Conservation (phyloP, 23 red algal species). For the Gracilariopsis chorda region DNA sequence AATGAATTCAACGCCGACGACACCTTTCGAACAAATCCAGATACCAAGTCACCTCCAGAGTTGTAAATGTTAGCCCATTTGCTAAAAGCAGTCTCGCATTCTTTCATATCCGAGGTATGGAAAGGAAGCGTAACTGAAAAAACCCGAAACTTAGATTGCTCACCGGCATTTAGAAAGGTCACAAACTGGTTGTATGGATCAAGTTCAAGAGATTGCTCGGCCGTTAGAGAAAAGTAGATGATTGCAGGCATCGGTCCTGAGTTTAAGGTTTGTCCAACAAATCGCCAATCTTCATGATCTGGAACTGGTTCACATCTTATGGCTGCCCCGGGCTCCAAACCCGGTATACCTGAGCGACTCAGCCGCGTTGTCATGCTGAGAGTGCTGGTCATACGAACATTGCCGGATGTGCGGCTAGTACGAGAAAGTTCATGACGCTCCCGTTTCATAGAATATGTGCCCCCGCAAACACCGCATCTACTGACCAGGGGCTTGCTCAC, state of each 20-base stretch:
- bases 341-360: no score
- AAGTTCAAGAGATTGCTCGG: slow-evolving; percentile 53
- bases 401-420: no score
- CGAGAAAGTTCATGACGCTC: no score
- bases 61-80: slow-evolving; percentile 52
- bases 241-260: slow-evolving; percentile 44
- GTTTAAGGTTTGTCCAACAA: slow-evolving; percentile 22
- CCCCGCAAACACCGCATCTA: no score
- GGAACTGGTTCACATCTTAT: slow-evolving; percentile 29
- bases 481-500: no score
- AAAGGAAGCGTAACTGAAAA: slow-evolving; percentile 60
- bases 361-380: no score
- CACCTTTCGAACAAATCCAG: slow-evolving; percentile 34
- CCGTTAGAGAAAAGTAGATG: slow-evolving; percentile 52
- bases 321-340: no score
- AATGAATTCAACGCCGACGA: background rate
- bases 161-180: background rate
- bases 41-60: slow-evolving; percentile 47
- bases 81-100: slow-evolving; percentile 34
- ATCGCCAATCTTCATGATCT: slow-evolving; percentile 18
- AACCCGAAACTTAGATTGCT: slow-evolving; percentile 8
- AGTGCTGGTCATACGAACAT: no score
- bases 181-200: slow-evolving; percentile 69
- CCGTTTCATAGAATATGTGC: no score
- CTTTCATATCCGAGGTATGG: slow-evolving; percentile 32